Conservation (phyloP, 345 rosid species). For the Gossypium longicalyx region DNA sequence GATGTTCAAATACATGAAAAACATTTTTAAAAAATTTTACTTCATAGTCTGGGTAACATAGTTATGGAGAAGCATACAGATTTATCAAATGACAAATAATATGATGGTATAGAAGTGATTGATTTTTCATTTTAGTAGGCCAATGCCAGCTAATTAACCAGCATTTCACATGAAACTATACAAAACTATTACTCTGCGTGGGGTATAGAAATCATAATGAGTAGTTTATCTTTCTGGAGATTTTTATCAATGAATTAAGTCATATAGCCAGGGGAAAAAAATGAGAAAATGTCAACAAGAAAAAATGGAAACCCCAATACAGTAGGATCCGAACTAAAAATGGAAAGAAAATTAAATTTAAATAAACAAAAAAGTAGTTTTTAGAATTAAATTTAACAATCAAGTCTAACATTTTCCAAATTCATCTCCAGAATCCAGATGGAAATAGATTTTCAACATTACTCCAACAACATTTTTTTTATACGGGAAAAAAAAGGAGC, state of each 20-base stretch:
- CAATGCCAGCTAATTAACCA: background rate
- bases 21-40: no score
- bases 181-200: background rate
- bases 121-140: no score
- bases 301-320: background rate
- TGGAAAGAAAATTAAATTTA: background rate
- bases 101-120: no score
- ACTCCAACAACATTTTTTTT: background rate
- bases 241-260: background rate
- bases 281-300: background rate
- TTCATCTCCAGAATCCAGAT: slow-evolving; percentile 1
- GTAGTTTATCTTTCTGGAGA: background rate
- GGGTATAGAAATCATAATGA: background rate
- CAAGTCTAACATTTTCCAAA: background rate
- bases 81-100: no score
- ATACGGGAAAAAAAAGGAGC: no score
- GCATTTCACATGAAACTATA: slow-evolving; percentile 3
- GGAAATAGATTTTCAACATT: background rate
- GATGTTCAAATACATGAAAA: no score
- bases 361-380: background rate
- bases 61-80: no score
- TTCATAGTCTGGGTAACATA: no score
- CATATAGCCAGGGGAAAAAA: background rate
- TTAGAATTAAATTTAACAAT: background rate
- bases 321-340: background rate